Evolutionary conservation across 2,329 filamentous ascomycete species (phyloP).

Genomic region (Rhytidhysteron rufulum): DNA sequence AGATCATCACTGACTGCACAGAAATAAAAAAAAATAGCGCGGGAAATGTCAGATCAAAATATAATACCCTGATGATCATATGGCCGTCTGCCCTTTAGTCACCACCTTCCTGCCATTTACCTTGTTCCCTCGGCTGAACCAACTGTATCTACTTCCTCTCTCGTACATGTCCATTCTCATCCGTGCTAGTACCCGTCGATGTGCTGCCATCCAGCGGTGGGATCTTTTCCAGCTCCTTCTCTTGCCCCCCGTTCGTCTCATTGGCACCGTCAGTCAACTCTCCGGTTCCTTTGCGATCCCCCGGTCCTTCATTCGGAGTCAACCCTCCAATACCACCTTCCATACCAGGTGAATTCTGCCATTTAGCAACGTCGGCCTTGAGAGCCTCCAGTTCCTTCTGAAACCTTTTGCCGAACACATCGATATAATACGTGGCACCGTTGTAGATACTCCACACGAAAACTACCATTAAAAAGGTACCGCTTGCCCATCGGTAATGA

Average conservation of each 20-base stretch:
- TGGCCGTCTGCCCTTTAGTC: too few species aligned
- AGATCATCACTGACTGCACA: too few species aligned
- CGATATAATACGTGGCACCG: conserved; percentile 95
- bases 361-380: conserved; percentile 82
- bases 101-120: too few species aligned
- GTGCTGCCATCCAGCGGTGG: conserved; percentile 48
- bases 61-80: too few species aligned
- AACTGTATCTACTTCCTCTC: conserved; percentile 11
- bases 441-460: conserved; percentile 97
- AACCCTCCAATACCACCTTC: conserved; percentile 18
- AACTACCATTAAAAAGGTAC: conserved; percentile 71
- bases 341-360: conserved; percentile 54
- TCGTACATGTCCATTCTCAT: conserved; percentile 3
- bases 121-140: too few species aligned
- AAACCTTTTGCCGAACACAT: conserved; percentile 94
- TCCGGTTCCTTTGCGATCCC: background rate
- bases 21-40: too few species aligned
- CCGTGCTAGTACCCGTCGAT: conserved; percentile 34
- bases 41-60: too few species aligned
- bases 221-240: conserved; percentile 48
- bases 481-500: conserved; percentile 76
- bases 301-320: conserved; percentile 16
- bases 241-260: background rate
- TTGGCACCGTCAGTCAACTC: background rate
- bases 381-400: conserved; percentile 92